These are phyloP conservation scores for Colletotrichum kahawae DNA, from an alignment of 2,329 filamentous ascomycete genomes.

Conservation along the genomic window DNA sequence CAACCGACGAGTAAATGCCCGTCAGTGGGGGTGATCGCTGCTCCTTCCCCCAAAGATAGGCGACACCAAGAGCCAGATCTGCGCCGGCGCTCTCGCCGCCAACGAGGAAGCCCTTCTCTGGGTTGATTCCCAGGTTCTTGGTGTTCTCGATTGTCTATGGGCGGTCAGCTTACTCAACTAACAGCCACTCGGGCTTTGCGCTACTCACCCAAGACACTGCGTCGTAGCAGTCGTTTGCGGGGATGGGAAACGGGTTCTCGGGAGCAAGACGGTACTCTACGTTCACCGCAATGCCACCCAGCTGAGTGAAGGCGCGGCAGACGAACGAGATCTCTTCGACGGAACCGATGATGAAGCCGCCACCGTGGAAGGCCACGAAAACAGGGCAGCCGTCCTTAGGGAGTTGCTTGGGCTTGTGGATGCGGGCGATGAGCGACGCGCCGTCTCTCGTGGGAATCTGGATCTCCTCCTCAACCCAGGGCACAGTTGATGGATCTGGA, in stretches of 20 bases:
- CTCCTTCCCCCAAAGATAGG: constrained; percentile 26
- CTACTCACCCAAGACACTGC: constrained; percentile 28
- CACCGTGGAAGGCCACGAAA: constrained; percentile 32
- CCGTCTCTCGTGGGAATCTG: constrained; percentile 27
- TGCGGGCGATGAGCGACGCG: constrained; percentile 21
- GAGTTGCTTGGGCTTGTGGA: constrained; percentile 26
- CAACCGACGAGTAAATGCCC: constrained; percentile 29
- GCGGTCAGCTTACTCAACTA: not conserved
- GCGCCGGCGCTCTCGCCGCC: constrained; percentile 33
- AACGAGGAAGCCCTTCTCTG: constrained; percentile 28
- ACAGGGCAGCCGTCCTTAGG: constrained; percentile 25
- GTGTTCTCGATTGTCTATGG: constrained; percentile 24
- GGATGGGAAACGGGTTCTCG: constrained; percentile 32
- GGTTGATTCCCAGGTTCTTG: constrained; percentile 27
- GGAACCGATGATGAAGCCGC: constrained; percentile 31
- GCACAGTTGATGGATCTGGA: constrained; percentile 19
- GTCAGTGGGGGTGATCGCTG: constrained; percentile 28
- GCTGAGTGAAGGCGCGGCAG: constrained; percentile 27
- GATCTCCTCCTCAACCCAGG: constrained; percentile 26
- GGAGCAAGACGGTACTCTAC: constrained; percentile 33
- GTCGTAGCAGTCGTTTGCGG: constrained; percentile 32
- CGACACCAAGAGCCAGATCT: constrained; percentile 30
- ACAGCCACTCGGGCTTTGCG: not conserved
- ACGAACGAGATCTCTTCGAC: constrained; percentile 28
- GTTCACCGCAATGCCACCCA: constrained; percentile 32